phyloP scores from a whole-genome alignment of 2,329 filamentous ascomycete species.

The Pseudonectria buxi region DNA sequence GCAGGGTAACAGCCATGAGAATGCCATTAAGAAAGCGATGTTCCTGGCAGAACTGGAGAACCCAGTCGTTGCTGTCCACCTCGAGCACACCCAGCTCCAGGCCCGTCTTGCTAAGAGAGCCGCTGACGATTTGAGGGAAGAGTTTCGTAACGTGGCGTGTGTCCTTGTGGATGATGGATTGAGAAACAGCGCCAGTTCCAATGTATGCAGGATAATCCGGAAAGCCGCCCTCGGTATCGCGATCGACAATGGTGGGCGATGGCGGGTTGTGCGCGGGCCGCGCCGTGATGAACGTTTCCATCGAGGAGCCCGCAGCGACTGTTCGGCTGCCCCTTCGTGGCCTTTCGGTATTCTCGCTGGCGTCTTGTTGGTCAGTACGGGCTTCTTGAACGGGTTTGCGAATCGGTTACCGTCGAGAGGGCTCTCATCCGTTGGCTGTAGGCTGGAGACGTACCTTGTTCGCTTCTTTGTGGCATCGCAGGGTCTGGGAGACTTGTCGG shows the following conservation, averaged over 20 bases:
- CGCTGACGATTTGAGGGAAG: constrained; percentile 3
- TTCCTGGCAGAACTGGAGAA: neutral
- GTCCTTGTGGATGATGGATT: constrained; percentile 6
- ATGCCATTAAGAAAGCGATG: constrained; percentile 6
- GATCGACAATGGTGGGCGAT: neutral
- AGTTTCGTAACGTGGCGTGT: constrained; percentile 1
- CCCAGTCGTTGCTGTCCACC: constrained; percentile 3
- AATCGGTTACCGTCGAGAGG: no score
- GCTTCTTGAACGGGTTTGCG: no score
- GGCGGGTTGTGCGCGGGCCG: neutral
- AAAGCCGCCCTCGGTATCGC: neutral
- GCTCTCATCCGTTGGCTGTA: no score
- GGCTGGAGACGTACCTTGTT: no score
- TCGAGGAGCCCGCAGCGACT: neutral
- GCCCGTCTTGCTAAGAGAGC: constrained; percentile 1
- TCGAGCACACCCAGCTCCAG: constrained; percentile 3
- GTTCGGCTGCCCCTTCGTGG: constrained; percentile 1
- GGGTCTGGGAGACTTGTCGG: no score
- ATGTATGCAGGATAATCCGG: constrained; percentile 1
- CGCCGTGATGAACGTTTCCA: no score
- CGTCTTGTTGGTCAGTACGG: no score
- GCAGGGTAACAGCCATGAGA: constrained; percentile 4
- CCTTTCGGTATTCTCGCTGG: no score
- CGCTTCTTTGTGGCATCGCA: no score
- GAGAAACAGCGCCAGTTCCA: constrained; percentile 2